These are phyloP conservation scores for Populus pruinosa DNA, from an alignment of 345 rosid genomes.

Conservation along the genomic window DNA sequence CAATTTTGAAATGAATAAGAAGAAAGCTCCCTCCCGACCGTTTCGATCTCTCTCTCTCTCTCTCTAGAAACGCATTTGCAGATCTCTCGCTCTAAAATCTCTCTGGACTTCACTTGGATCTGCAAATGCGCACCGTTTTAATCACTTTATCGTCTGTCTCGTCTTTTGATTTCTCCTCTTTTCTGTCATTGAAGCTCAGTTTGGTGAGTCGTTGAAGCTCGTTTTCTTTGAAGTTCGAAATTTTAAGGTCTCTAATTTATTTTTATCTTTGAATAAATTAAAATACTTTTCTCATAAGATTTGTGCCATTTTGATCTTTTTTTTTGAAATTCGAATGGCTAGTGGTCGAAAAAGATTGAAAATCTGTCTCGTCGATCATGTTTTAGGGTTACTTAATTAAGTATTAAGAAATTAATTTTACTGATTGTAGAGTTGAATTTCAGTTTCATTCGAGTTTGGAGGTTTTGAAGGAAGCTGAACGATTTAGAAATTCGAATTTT, in stretches of 20 bases:
- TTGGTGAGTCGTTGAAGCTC: slow-evolving; percentile 29
- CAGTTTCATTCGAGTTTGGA: background rate
- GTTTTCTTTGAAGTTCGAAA: background rate
- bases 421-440: too few species aligned
- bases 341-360: background rate
- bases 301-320: too few species aligned
- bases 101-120: slow-evolving; percentile 19
- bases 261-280: too few species aligned
- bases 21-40: slow-evolving; percentile 28
- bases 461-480: too few species aligned
- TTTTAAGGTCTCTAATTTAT: background rate
- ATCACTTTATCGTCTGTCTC: slow-evolving; percentile 9
- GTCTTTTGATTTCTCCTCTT: slow-evolving; percentile 7
- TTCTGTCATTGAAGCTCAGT: slow-evolving; percentile 27
- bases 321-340: background rate
- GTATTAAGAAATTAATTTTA: too few species aligned
- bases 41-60: background rate
- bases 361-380: too few species aligned
- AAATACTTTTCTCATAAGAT: too few species aligned
- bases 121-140: slow-evolving; percentile 36
- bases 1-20: slow-evolving; percentile 46
- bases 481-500: too few species aligned
- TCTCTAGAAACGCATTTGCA: slow-evolving; percentile 17
- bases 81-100: slow-evolving; percentile 17
- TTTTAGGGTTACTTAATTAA: too few species aligned